These are phyloP conservation scores for Coemansia sp. DNA, from an alignment of 192 early-diverging fungal species.

Conservation along the genomic window DNA sequence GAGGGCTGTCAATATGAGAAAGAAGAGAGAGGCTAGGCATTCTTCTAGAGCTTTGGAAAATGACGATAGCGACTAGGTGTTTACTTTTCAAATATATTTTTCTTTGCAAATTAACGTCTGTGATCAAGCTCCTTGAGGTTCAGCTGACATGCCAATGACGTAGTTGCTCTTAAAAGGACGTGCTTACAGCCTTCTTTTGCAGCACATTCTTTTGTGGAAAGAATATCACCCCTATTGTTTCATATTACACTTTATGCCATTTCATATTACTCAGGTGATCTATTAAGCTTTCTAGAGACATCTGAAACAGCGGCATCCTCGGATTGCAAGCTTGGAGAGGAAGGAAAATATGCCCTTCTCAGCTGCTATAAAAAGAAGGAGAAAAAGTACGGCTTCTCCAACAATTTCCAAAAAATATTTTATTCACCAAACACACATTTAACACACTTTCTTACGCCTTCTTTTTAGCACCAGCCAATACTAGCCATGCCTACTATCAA, in stretches of 20 bases:
- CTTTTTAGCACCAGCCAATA: not conserved
- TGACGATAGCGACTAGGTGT: not conserved
- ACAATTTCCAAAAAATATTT: not conserved
- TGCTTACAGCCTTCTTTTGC: no score
- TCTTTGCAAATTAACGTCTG: not conserved
- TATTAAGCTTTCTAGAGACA: not conserved
- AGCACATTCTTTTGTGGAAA: no score
- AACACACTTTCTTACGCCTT: not conserved
- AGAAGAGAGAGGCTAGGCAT: slow-evolving; percentile 13
- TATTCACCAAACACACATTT: not conserved
- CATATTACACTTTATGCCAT: no score
- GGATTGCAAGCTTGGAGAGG: not conserved
- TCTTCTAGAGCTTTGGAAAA: not conserved
- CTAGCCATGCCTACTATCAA: not conserved
- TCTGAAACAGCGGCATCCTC: not conserved
- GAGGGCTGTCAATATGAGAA: slow-evolving; percentile 22
- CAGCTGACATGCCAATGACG: no score
- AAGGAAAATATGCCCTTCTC: no score
- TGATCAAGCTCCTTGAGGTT: not conserved
- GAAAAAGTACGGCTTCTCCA: not conserved
- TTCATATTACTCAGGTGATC: no score
- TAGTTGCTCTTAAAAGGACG: no score
- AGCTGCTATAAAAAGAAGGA: slow-evolving; percentile 7
- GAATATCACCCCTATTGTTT: no score
- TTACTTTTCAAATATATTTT: slow-evolving; percentile 1